These are phyloP conservation scores for Logfia minima DNA, from an alignment of 129 eudicot species.

Conservation along the genomic window DNA sequence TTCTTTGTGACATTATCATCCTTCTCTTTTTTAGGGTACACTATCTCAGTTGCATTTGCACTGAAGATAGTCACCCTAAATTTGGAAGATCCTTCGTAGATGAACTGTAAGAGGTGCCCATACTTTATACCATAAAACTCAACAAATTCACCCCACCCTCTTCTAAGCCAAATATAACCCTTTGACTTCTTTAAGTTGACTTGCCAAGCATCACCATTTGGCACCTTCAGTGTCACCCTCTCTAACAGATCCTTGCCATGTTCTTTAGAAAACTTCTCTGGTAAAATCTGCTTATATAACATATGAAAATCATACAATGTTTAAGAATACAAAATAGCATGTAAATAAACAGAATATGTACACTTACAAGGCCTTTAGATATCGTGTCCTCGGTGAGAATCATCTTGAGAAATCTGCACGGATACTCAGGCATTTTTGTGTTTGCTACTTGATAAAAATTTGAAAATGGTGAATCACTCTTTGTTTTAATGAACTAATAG, in stretches of 20 bases:
- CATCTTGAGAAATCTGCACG: slow-evolving; percentile 25
- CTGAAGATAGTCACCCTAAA: slow-evolving; percentile 26
- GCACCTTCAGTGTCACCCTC: slow-evolving; percentile 17
- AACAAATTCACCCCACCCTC: slow-evolving; percentile 31
- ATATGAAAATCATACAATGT: background rate
- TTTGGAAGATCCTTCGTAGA: slow-evolving; percentile 27
- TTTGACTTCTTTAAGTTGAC: slow-evolving; percentile 10
- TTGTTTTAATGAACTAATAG: background rate
- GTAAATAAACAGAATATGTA: background rate
- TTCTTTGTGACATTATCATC: background rate
- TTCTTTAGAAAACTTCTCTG: slow-evolving; percentile 25
- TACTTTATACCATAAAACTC: slow-evolving; percentile 14
- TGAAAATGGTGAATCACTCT: background rate
- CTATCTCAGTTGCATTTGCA: slow-evolving; percentile 25
- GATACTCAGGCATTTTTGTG: background rate
- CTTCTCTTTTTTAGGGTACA: background rate
- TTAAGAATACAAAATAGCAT: background rate
- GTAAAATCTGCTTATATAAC: slow-evolving; percentile 10
- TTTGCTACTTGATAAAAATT: background rate
- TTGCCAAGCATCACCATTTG: slow-evolving; percentile 28
- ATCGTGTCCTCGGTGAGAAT: slow-evolving; percentile 14
- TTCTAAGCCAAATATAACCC: slow-evolving; percentile 22
- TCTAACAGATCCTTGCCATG: slow-evolving; percentile 21
- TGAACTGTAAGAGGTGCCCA: slow-evolving; percentile 27
- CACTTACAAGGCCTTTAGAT: slow-evolving; percentile 30